Evolutionary conservation across 768 basidiomycete species (phyloP).

Genomic region (Russula brevipes): DNA sequence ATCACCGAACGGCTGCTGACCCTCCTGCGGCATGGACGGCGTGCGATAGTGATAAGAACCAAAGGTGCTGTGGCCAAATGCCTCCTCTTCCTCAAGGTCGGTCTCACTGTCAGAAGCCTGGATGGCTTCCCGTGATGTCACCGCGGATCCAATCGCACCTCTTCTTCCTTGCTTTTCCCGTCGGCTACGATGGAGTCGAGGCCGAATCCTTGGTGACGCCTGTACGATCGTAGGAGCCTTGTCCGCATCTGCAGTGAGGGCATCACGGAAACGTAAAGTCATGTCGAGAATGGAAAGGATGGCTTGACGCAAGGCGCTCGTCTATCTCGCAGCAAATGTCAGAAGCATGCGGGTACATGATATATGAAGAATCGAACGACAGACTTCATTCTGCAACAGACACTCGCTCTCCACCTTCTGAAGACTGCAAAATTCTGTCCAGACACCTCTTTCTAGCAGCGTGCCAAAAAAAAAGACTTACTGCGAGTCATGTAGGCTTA

Average conservation of each 20-base stretch:
- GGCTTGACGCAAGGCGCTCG: conserved; percentile 56
- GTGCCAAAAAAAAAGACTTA: conserved; percentile 37
- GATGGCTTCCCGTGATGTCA: conserved; percentile 32
- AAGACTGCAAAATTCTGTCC: conserved; percentile 40
- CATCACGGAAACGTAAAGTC: conserved; percentile 61
- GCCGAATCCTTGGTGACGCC: conserved; percentile 44
- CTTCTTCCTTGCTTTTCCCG: conserved; percentile 49
- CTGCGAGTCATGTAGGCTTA: conserved; percentile 64
- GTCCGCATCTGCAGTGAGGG: conserved; percentile 56
- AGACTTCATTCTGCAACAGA: conserved; percentile 57
- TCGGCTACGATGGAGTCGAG: conserved; percentile 58
- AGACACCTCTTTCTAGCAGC: conserved; percentile 1
- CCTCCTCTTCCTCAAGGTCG: conserved; percentile 29
- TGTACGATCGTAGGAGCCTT: conserved; percentile 55
- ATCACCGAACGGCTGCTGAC: conserved; percentile 44
- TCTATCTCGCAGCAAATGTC: conserved; percentile 37
- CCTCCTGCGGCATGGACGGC: conserved; percentile 36
- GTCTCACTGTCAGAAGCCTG: conserved; percentile 41
- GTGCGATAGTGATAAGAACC: conserved; percentile 41
- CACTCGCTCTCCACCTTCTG: conserved; percentile 57
- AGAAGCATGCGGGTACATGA: neutral
- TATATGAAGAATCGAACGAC: conserved; percentile 20
- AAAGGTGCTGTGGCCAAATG: conserved; percentile 19
- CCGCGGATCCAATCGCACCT: conserved; percentile 60
- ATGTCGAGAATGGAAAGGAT: conserved; percentile 70